Base-by-base conservation (phyloP, 441 rosid genomes). In the Cnidoscolus chayamansa region DNA sequence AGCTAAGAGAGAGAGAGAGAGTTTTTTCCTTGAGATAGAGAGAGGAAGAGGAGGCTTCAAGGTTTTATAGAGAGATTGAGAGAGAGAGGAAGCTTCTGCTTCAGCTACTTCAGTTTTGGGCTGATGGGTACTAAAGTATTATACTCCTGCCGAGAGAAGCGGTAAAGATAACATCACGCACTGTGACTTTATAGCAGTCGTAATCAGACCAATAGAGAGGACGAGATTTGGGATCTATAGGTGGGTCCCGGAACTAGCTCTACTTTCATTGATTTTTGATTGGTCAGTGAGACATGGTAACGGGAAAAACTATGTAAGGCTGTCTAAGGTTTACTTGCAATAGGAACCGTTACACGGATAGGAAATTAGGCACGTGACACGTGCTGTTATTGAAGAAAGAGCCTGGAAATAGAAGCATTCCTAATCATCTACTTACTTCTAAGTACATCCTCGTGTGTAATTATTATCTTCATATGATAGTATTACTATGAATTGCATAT, bases 281-380 rank as follows among this genome's bases (percentile, higher is more conserved):
- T 73, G 84, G 83, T 65, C 56, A 7, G 83, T 77, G 79, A 79
- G 48, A 19, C 1, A 4, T 2, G 60, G 20, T 2, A 4, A 2
- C 1, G 13, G 54, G 57, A 31, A 40, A 12, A 35, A 0, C 7
- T 9, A 45, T 16, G 4, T 50, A 45, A 37, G 70, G 70, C 56
- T 13, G 79, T 73, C 68, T 68, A 30, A n/a, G 57, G 50, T 20
- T 48, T 68, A 31, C 37, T 51, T 17, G 32, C 10, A 12, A 35
- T 7, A 16, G 40, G 10, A 40, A 40, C 45, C 45, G 7, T 40
- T 40, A 5, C 61, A 58, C 74, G 70, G 60, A 76, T 49, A 63
- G 70, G 72, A 79, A 78, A 77, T 50, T 75, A 17, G 57, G 85
- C 78, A 78, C 82, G 81, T 83, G 86, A 66, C 83, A 81, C 88